Conservation (phyloP, 805 yeast species). For the Candida michaelii region DNA sequence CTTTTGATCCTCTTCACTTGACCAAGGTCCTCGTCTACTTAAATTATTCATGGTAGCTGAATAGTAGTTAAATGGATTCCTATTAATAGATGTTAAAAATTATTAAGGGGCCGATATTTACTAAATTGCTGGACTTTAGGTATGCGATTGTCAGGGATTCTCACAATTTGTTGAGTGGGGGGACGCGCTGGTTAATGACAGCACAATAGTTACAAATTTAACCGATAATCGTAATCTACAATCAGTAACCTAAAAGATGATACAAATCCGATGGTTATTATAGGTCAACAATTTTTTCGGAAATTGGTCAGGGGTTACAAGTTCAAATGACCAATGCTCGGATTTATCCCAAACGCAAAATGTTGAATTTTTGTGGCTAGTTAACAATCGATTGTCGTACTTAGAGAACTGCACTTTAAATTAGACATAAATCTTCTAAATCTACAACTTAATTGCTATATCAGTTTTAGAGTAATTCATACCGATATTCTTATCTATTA, state of each 20-base stretch:
- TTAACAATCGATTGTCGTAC: too few relatives aligned
- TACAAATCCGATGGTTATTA: too few relatives aligned
- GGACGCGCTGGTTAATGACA: not conserved
- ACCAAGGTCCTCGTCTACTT: constrained; percentile 83
- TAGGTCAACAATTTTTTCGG: too few relatives aligned
- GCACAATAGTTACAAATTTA: not conserved
- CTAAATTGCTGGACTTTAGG: constrained; percentile 1
- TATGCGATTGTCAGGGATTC: constrained; percentile 8
- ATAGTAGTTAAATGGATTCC: not conserved
- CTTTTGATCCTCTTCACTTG: constrained; percentile 77
- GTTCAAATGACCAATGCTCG: not conserved
- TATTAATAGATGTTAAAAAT: not conserved
- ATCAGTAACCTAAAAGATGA: too few relatives aligned
- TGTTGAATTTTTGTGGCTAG: not conserved
- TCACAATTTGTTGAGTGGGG: constrained; percentile 5
- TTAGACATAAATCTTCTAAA: too few relatives aligned
- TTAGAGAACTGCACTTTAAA: too few relatives aligned
- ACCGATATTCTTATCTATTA: too few relatives aligned
- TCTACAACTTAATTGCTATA: too few relatives aligned
- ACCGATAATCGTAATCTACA: too few relatives aligned
- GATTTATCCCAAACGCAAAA: not conserved
- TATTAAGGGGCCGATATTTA: not conserved
- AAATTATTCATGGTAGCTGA: constrained; percentile 5
- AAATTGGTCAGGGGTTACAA: too few relatives aligned
- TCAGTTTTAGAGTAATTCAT: too few relatives aligned